Conservation (phyloP, 176 grass and related monocot genomes). For the Poa annua region DNA sequence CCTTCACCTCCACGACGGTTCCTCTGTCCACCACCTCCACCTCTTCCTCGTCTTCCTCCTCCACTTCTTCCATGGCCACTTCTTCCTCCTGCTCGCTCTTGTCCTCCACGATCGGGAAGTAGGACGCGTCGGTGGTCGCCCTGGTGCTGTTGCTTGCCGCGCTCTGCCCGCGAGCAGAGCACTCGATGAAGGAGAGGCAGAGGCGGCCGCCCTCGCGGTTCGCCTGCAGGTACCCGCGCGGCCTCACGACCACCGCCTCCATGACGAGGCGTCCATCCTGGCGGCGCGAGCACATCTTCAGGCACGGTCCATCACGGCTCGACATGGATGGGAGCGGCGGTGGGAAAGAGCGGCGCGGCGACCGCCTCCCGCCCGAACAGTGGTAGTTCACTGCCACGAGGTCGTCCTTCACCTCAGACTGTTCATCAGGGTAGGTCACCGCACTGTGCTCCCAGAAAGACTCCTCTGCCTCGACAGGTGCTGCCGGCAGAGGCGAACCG, state of each 20-base stretch:
- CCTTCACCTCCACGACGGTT: conserved; percentile 91
- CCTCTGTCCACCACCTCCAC: conserved; percentile 94
- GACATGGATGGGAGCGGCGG: conserved; percentile 82
- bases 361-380: conserved; percentile 51
- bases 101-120: conserved; percentile 33
- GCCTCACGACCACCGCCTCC: conserved; percentile 66
- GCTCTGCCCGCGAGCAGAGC: conserved; percentile 37
- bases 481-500: not conserved
- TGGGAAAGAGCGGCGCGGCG: conserved; percentile 58
- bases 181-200: conserved; percentile 79
- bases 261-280: conserved; percentile 76
- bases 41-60: conserved; percentile 71
- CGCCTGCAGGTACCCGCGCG: conserved; percentile 84
- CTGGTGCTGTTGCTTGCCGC: not conserved
- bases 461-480: not conserved
- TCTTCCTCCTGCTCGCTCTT: conserved; percentile 40
- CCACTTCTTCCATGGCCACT: conserved; percentile 34
- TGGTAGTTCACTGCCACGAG: conserved; percentile 84
- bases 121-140: conserved; percentile 17
- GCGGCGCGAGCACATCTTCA: conserved; percentile 77
- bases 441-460: conserved; percentile 30
- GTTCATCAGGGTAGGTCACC: not conserved
- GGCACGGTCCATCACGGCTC: conserved; percentile 65
- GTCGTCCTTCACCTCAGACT: conserved; percentile 13
- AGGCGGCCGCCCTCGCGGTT: conserved; percentile 70